Evolutionary conservation across 768 basidiomycete genomes (phyloP).

Genomic region (Boletus fagicola): DNA sequence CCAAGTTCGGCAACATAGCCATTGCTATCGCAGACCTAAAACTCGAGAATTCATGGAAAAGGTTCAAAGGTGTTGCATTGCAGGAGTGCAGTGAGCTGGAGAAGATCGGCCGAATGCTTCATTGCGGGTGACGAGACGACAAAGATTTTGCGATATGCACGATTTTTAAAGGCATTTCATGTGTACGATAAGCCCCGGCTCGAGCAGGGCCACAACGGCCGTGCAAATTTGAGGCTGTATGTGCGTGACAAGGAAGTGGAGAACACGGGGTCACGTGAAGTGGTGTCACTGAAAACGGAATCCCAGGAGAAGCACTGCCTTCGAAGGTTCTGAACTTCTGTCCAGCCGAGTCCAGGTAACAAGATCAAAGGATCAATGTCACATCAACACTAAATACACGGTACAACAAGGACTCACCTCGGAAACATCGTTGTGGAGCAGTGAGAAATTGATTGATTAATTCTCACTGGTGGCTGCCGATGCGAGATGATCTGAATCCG

Average conservation of each 20-base stretch:
- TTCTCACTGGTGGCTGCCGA: not conserved
- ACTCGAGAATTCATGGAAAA: slow-evolving; percentile 33
- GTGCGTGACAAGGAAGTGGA: not conserved
- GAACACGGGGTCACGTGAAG: not conserved
- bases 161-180: not conserved
- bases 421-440: not conserved
- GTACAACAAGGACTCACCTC: not conserved
- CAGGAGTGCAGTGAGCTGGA: slow-evolving; percentile 1
- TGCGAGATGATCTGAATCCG: no score
- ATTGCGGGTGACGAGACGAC: slow-evolving; percentile 4
- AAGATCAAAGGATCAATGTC: not conserved
- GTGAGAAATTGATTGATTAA: not conserved
- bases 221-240: not conserved
- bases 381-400: not conserved
- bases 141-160: not conserved
- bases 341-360: no score
- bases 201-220: not conserved
- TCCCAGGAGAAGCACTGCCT: no score
- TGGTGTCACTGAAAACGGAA: not conserved
- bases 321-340: no score
- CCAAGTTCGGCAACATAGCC: slow-evolving; percentile 50
- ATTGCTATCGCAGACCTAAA: slow-evolving; percentile 34
- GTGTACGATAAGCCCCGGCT: slow-evolving; percentile 5
- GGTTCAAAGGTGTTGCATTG: slow-evolving; percentile 9
- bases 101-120: not conserved